These are phyloP conservation scores for Fusarium brevicatenulatum DNA, from an alignment of 2,329 filamentous ascomycete genomes.

Conservation along the genomic window DNA sequence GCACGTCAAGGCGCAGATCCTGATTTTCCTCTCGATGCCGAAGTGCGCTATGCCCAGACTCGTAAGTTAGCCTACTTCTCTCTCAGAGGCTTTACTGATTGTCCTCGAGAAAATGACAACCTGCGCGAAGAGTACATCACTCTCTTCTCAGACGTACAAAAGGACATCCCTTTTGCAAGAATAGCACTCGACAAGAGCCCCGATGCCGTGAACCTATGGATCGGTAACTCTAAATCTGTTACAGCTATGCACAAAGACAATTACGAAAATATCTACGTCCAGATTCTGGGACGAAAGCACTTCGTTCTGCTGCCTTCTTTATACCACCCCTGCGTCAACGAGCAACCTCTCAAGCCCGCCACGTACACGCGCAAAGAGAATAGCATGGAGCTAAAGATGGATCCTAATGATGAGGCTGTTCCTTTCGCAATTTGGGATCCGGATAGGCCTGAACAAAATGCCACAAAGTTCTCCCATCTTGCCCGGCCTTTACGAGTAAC, in stretches of 20 bases:
- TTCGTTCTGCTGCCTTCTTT: slow-evolving; percentile 80
- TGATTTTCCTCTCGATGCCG: slow-evolving; percentile 46
- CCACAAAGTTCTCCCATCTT: slow-evolving; percentile 68
- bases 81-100: not conserved
- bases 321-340: slow-evolving; percentile 75
- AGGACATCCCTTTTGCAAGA: slow-evolving; percentile 75
- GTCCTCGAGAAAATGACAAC: slow-evolving; percentile 77
- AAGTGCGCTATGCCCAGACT: slow-evolving; percentile 79
- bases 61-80: slow-evolving; percentile 57
- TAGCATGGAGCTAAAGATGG: slow-evolving; percentile 48
- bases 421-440: slow-evolving; percentile 83
- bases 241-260: slow-evolving; percentile 84
- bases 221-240: slow-evolving; percentile 75
- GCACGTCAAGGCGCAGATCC: slow-evolving; percentile 63
- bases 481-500: slow-evolving; percentile 73
- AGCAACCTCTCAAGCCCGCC: slow-evolving; percentile 65
- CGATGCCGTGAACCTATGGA: slow-evolving; percentile 86
- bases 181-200: slow-evolving; percentile 73
- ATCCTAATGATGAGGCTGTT: slow-evolving; percentile 54
- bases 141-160: slow-evolving; percentile 71
- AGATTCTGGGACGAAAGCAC: slow-evolving; percentile 77
- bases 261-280: slow-evolving; percentile 87
- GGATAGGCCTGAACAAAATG: slow-evolving; percentile 60
- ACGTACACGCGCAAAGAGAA: slow-evolving; percentile 62
- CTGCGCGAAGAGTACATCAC: slow-evolving; percentile 75